Evolutionary conservation across 169 alveolate genomes (phyloP), one percentile per base, ranked within the genome.

Genomic region (Amoebophrya sp.): DNA sequence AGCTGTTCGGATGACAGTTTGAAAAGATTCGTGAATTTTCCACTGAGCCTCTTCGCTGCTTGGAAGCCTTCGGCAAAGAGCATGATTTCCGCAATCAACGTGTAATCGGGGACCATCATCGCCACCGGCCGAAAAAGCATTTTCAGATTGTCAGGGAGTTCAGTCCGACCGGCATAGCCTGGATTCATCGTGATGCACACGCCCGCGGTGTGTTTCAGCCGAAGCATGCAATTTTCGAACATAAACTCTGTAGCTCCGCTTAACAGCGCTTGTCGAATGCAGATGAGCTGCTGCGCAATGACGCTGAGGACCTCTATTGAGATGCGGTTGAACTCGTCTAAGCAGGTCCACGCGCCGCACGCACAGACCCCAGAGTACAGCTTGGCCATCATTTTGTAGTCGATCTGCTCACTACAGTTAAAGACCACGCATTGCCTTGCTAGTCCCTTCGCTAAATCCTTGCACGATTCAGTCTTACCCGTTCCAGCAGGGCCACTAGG

Each of bases 401-500:
- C 94, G 90, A 94, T 95, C 41, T 95, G 94, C 40, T 97, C 99
- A 0, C 98, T 96, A 94, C 99, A 97, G 91, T 98, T 98, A 94
- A 97, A 97, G 34, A 97, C 99, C 89, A 98, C 95, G 94, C 98
- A 97, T 76, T 96, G 97, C 94, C 96, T 95, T 23, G 98, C 99
- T 33, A 97, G 95, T 26, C 97, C 97, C 91, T 97, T 97, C 29
- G 99, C 98, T 40, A 98, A 95, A 93, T 98, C 99, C 94, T 97
- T 98, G 89, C 98, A 97, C 0, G 98, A 95, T 95, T 98, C 99
- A 34, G 99, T 98, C 94, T 97, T 98, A 6, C 99, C 99, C 0
- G 99, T 96, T 3, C 99, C 99, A 34, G 99, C 99, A 6, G 99
- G 99, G 26, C 99, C 99, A 3, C 99, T 99, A 34, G 99, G 99